Conservation (phyloP, 176 grass and related monocot species). For the Triticum turgidum region DNA sequence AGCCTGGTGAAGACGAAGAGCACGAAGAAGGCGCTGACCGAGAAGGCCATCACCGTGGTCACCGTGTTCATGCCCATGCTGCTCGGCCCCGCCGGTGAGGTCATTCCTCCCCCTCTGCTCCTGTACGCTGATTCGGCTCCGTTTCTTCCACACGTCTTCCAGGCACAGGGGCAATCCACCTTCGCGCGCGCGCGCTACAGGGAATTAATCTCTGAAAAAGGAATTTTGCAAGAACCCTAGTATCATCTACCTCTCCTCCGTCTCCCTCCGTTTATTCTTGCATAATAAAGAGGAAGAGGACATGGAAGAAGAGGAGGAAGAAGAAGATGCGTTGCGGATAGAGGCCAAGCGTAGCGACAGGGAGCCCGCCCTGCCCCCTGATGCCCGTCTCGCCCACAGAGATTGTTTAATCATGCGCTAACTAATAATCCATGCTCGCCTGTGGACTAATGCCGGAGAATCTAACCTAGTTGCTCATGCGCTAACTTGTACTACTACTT, state of each 20-base stretch:
- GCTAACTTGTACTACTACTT: background rate
- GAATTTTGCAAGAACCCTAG: background rate
- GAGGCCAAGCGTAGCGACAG: conserved; percentile 21
- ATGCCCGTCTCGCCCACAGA: conserved; percentile 2
- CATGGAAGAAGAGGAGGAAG: background rate
- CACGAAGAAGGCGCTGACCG: conserved; percentile 72
- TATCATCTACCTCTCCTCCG: background rate
- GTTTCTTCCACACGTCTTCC: background rate
- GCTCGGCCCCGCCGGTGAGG: conserved; percentile 8
- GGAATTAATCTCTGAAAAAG: background rate
- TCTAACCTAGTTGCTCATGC: background rate
- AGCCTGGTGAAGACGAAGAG: conserved; percentile 77
- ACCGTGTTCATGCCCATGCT: conserved; percentile 51
- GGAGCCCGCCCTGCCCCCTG: conserved; percentile 4
- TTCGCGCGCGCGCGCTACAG: background rate
- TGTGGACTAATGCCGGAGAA: background rate
- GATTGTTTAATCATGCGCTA: background rate
- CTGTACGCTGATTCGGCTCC: background rate
- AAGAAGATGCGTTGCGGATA: conserved; percentile 11
- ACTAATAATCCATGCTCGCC: background rate
- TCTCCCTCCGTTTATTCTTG: too few relatives aligned
- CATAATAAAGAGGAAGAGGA: background rate
- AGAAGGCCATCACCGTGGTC: conserved; percentile 78
- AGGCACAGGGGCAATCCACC: background rate
- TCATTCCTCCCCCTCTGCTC: conserved; percentile 34